phyloP scores from a whole-genome alignment of 1,284 basidiomycete species.

The Trichosporon faecale region DNA sequence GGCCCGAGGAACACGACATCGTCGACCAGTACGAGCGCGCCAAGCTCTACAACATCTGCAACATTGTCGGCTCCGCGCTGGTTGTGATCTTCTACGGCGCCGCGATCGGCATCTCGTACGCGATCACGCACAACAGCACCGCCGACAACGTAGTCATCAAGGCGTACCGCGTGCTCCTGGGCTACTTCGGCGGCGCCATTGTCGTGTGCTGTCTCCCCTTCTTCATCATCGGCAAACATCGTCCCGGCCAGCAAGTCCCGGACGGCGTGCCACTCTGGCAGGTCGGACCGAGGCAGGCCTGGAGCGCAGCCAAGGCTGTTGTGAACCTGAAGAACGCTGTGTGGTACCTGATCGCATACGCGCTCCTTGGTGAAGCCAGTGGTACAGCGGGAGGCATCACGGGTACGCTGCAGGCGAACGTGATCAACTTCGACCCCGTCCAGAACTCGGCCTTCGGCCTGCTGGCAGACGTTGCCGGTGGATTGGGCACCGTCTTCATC shows the following conservation, averaged over 20 bases:
- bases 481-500: constrained; percentile 21
- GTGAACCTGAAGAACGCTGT: constrained; percentile 20
- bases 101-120: constrained; percentile 18
- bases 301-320: constrained; percentile 18
- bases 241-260: constrained; percentile 26
- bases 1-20: constrained; percentile 23
- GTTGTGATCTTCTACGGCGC: constrained; percentile 17
- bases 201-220: constrained; percentile 19
- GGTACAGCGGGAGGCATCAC: constrained; percentile 20
- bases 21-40: constrained; percentile 24
- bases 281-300: constrained; percentile 21
- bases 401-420: constrained; percentile 22
- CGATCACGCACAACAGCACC: constrained; percentile 14
- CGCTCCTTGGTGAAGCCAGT: constrained; percentile 10
- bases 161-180: constrained; percentile 20
- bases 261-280: constrained; percentile 15
- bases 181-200: constrained; percentile 19
- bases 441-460: constrained; percentile 19
- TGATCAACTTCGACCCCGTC: constrained; percentile 22
- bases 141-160: constrained; percentile 8
- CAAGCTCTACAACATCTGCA: constrained; percentile 24
- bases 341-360: constrained; percentile 25
- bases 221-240: constrained; percentile 21
- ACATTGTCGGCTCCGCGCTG: constrained; percentile 17
- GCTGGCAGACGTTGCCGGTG: constrained; percentile 20